Conservation (phyloP, 306 rosid genomes). For the Senna tora region DNA sequence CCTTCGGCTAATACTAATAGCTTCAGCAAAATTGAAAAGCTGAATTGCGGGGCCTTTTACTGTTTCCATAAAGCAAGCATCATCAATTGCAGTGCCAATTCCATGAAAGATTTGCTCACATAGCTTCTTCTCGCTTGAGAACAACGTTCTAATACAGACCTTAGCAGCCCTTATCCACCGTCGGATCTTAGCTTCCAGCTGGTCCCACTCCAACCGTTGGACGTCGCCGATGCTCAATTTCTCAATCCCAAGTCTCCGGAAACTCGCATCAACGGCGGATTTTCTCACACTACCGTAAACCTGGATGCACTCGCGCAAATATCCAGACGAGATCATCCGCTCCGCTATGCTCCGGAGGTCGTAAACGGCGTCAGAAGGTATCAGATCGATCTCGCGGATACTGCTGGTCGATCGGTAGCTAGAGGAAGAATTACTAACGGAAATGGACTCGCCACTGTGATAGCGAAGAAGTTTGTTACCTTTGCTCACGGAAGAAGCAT, state of each 20-base stretch:
- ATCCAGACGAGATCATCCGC: constrained; percentile 87
- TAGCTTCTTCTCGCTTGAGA: constrained; percentile 87
- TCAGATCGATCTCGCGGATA: constrained; percentile 95
- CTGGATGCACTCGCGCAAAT: constrained; percentile 85
- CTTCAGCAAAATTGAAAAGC: constrained; percentile 91
- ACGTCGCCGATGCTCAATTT: constrained; percentile 92
- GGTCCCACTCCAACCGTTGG: constrained; percentile 90
- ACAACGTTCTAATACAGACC: constrained; percentile 75
- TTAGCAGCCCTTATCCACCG: constrained; percentile 90
- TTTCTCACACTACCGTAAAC: constrained; percentile 92
- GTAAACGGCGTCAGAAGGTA: constrained; percentile 69
- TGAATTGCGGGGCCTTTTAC: constrained; percentile 93
- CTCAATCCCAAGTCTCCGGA: constrained; percentile 72
- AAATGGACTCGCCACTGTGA: constrained; percentile 42
- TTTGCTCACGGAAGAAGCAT: constrained; percentile 26
- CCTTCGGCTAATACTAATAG: constrained; percentile 84
- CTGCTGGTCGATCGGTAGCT: constrained; percentile 77
- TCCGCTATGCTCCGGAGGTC: constrained; percentile 88
- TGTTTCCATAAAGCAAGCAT: constrained; percentile 92
- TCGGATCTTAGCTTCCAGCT: constrained; percentile 84
- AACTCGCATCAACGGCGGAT: constrained; percentile 76
- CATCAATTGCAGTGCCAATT: constrained; percentile 77
- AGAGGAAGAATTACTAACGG: constrained; percentile 19
- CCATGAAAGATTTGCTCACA: constrained; percentile 89
- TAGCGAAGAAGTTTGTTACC: constrained; percentile 47